These are phyloP conservation scores for Arabidopsis lyrata DNA, from an alignment of 441 rosid genomes.

Conservation along the genomic window DNA sequence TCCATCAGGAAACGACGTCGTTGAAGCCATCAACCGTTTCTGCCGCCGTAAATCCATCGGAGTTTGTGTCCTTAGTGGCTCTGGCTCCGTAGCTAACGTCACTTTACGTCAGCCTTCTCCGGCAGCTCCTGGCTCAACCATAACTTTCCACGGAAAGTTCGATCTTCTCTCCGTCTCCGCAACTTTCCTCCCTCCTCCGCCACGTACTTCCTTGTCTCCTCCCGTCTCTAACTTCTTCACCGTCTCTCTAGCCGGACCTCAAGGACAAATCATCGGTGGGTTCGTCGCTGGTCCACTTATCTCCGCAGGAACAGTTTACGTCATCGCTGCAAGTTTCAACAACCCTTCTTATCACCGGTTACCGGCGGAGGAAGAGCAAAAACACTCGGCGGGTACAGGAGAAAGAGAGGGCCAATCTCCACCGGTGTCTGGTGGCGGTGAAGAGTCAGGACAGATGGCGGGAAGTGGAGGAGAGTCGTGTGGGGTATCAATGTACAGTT, in stretches of 20 bases:
- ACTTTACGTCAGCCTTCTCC: slow-evolving; percentile 83
- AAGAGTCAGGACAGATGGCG: slow-evolving; percentile 50
- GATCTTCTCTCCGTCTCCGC: slow-evolving; percentile 87
- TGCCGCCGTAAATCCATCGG: slow-evolving; percentile 67
- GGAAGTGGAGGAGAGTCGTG: slow-evolving; percentile 56
- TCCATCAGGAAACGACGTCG: slow-evolving; percentile 75
- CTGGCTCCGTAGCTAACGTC: slow-evolving; percentile 79
- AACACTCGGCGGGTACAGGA: slow-evolving; percentile 52
- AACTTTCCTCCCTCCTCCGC: slow-evolving; percentile 65
- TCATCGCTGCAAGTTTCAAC: slow-evolving; percentile 73
- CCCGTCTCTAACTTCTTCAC: slow-evolving; percentile 63
- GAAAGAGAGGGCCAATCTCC: slow-evolving; percentile 58
- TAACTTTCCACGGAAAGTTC: slow-evolving; percentile 88
- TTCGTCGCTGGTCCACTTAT: slow-evolving; percentile 70
- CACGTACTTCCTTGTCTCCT: slow-evolving; percentile 50
- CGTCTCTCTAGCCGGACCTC: slow-evolving; percentile 84
- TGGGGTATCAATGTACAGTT: slow-evolving; percentile 66
- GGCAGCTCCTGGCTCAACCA: slow-evolving; percentile 65
- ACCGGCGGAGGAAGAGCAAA: slow-evolving; percentile 56
- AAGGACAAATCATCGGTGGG: slow-evolving; percentile 89
- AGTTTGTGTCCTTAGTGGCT: slow-evolving; percentile 73
- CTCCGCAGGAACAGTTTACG: slow-evolving; percentile 71
- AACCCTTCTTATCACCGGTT: slow-evolving; percentile 70
- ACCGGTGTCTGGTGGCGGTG: slow-evolving; percentile 69
- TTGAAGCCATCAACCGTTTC: slow-evolving; percentile 67